These are phyloP conservation scores for Ceratobasidium papillatum DNA, from an alignment of 1,284 basidiomycete species.

Conservation along the genomic window DNA sequence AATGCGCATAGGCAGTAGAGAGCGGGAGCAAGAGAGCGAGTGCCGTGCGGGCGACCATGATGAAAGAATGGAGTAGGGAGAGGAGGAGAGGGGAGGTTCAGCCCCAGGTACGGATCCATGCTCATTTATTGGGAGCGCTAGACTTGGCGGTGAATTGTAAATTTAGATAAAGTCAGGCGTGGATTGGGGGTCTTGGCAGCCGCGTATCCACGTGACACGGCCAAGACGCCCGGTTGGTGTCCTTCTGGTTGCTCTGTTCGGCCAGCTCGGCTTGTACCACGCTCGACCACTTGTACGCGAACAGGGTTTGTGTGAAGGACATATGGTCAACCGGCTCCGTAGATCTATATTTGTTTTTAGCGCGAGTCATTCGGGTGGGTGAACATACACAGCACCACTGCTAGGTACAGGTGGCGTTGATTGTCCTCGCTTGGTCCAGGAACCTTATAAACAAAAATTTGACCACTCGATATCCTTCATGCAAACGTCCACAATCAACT, in stretches of 20 bases:
- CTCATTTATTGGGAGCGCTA: constrained; percentile 4
- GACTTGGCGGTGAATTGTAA: constrained; percentile 31
- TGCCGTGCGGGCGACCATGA: constrained; percentile 37
- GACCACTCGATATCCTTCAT: neutral
- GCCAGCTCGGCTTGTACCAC: neutral
- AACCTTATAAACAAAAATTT: constrained; percentile 15
- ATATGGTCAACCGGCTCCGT: too few species aligned
- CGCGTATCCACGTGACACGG: constrained; percentile 1
- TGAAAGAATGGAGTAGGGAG: neutral
- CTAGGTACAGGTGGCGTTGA: neutral
- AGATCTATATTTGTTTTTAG: neutral
- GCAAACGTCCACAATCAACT: neutral
- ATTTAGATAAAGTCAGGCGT: constrained; percentile 13
- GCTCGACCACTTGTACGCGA: neutral
- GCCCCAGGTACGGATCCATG: neutral
- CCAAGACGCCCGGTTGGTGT: neutral
- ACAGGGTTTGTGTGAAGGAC: too few species aligned
- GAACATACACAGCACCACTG: neutral
- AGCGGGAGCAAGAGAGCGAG: constrained; percentile 17
- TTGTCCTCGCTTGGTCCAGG: neutral
- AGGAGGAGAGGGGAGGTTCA: neutral
- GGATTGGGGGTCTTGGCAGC: constrained; percentile 13
- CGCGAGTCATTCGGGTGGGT: neutral
- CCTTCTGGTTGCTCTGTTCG: neutral
- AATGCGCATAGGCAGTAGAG: constrained; percentile 14